Evolutionary conservation across 495 filamentous ascomycete species (phyloP), one percentile per base, ranked within the genome.

Genomic region (Xylaria acuta): DNA sequence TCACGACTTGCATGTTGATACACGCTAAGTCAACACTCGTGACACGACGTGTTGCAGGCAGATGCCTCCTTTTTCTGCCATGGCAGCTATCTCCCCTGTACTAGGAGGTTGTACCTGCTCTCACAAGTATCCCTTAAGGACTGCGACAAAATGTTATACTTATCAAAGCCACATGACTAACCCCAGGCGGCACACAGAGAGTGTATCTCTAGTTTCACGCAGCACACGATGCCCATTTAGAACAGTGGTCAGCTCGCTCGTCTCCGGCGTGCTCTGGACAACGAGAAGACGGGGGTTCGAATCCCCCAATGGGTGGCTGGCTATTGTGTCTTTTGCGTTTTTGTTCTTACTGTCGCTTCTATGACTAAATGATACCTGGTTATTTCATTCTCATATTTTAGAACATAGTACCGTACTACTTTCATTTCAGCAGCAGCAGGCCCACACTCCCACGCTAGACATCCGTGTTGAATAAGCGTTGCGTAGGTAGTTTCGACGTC

Each of bases 161-260:
- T 54, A 56, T 32, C 51, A 54, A 14, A 5, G 22, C 25, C 53
- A 32, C 27, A 56, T 32, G 53, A 18, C 14, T 56, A 32, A 11
- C 53, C 27, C 3, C 0, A 32, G 12, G 53, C 32, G 18, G 12
- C 27, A 32, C 27, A 32, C 25, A 32, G 27, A 56, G 53, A 32
- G 53, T 32, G 53, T 56, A 56, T 32, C 11, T 25, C 51, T 14
- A 3, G 51, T 54, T 27, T 60, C 34, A 22, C 18, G 2, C 38
- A 43, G 18, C 51, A 12, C 51, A 9, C 16, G 38, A 63, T 47
- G 58, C 75, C 73, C 63, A 58, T 53, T 71, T 76, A 66, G 56
- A 76, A 71, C 73, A 78, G 76, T 74, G 76, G 73, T 78, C 73
- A 78, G 76, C 75, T 78, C 68, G 66, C 54, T 73, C 73, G 73